phyloP scores from a whole-genome alignment of 2,329 filamentous ascomycete species.

The Penicillium sp. region DNA sequence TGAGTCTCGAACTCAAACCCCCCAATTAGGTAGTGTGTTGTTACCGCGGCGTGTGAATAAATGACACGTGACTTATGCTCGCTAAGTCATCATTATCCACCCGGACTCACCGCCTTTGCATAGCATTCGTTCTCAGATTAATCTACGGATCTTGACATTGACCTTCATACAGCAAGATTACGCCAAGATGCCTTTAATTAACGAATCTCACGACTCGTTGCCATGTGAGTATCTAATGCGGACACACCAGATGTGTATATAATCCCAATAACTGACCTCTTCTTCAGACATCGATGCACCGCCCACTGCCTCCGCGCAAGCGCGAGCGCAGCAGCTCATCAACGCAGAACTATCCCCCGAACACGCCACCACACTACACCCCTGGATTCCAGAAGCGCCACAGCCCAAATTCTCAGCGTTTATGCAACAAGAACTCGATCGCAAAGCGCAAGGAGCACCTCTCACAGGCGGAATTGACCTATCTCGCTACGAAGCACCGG shows the following conservation, averaged over 20 bases:
- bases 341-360: slow-evolving; percentile 60
- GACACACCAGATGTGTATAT: slow-evolving; percentile 5
- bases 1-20: too few species aligned
- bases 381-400: slow-evolving; percentile 56
- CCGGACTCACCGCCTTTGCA: background rate
- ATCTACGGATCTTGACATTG: slow-evolving; percentile 1
- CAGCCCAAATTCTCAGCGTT: slow-evolving; percentile 62
- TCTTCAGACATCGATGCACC: slow-evolving; percentile 74
- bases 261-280: slow-evolving; percentile 10
- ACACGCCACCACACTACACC: slow-evolving; percentile 54
- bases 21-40: too few species aligned
- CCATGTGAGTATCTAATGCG: slow-evolving; percentile 61
- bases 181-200: slow-evolving; percentile 63
- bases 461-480: slow-evolving; percentile 67
- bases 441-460: slow-evolving; percentile 61
- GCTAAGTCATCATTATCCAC: background rate
- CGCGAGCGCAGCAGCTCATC: slow-evolving; percentile 69
- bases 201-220: slow-evolving; percentile 73
- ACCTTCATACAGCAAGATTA: background rate
- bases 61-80: slow-evolving; percentile 2
- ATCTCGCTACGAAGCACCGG: slow-evolving; percentile 77
- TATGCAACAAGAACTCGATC: slow-evolving; percentile 67
- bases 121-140: slow-evolving; percentile 4
- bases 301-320: slow-evolving; percentile 60
- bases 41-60: background rate